Evolutionary conservation across 768 basidiomycete genomes (phyloP), one percentile per base, ranked within the genome.

Genomic region (Amanita thiersii): DNA sequence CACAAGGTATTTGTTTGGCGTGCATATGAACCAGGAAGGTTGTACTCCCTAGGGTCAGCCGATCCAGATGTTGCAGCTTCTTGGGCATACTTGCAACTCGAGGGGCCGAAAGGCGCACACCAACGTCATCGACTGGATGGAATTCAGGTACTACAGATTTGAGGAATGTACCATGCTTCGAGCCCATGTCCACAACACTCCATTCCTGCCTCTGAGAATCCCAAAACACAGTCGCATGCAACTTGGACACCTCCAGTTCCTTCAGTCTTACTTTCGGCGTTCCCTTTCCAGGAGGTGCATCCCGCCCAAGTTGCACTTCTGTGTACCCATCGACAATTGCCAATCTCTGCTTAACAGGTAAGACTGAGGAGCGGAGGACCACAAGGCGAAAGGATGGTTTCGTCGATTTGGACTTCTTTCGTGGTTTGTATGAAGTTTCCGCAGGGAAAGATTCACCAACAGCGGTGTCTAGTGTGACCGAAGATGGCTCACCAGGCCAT

Each of bases 161-260:
- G 44, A 86, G 42, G 55, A 79, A 89, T 0, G 87, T 89, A 3
- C 88, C 88, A 49, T 91, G 88, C 57, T 79, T 82, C 39, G 83
- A 86, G 7, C 85, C 88, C 79, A 85, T 85, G 55, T 91, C 88
- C 7, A 88, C 85, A 21, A 86, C 62, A 2, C 73, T 70, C 86
- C 86, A 90, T 44, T 75, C 72, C 10, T 60, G 56, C 41, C 73
- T 66, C 20, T 58, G 56, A 24, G 63, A 61, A 54, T 87, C 79
- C 80, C 79, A 87, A 53, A 75, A 90, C 1, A 73, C 64, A 2
- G 79, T 84, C 6, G 85, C 81, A 52, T 91, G 88, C 40, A 82
- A 49, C 59, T 89, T 90, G 2, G 84, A 87, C 8, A 89, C 85
- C 47, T 75, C 72, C 79, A 91, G 82, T 61, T 90, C 86, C 59